Conservation (phyloP, 208 protist genomes). For the Naegleria lovaniensis region DNA sequence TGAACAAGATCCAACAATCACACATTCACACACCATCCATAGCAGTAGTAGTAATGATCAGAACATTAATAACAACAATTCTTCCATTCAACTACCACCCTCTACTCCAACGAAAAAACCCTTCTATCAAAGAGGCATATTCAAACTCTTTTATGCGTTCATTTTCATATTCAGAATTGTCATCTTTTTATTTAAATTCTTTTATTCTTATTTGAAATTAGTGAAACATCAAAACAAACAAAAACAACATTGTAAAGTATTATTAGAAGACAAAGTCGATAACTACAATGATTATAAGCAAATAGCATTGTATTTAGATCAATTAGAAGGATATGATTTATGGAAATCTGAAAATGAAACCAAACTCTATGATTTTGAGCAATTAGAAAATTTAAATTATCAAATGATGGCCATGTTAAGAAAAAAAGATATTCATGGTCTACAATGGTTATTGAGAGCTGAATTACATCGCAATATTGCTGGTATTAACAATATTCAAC, state of each 20-base stretch:
- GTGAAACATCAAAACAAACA: not conserved
- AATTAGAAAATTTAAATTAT: constrained; percentile 48
- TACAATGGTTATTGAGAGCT: constrained; percentile 48
- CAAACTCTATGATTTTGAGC: constrained; percentile 48
- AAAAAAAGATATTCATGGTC: constrained; percentile 35
- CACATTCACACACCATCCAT: too few relatives aligned
- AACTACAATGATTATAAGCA: not conserved
- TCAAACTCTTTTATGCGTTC: not conserved
- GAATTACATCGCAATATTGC: constrained; percentile 52
- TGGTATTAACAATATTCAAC: constrained; percentile 53
- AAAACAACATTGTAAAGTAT: not conserved
- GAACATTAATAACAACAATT: too few relatives aligned
- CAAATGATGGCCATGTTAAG: constrained; percentile 49
- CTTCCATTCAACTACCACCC: not conserved
- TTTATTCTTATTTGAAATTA: not conserved
- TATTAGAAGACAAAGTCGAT: not conserved
- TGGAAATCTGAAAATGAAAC: constrained; percentile 16
- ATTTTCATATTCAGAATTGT: not conserved
- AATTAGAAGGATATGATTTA: constrained; percentile 4
- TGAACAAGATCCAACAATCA: too few relatives aligned
- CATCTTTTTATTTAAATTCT: not conserved
- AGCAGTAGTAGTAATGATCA: too few relatives aligned
- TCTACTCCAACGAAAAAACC: not conserved
- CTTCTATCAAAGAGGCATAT: not conserved
- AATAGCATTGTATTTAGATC: not conserved